phyloP scores from a whole-genome alignment of 176 grass and related monocot genomes.

The sorghum (Sorghum bicolor) region DNA sequence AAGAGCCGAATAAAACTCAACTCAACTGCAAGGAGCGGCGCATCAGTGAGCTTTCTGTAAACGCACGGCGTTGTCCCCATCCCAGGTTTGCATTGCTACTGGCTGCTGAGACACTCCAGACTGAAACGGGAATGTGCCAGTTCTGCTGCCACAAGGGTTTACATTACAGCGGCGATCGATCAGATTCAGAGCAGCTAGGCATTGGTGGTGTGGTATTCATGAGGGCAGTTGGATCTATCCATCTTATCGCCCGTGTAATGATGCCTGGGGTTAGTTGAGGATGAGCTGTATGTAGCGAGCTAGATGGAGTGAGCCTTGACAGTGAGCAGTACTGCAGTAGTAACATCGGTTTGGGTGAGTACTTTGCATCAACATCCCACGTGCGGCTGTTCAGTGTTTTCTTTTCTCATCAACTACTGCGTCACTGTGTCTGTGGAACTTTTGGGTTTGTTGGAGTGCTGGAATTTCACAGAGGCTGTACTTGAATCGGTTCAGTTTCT shows the following conservation, averaged over 20 bases:
- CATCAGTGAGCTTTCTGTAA: background rate
- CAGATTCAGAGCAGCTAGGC: background rate
- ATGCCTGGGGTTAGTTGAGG: constrained; percentile 15
- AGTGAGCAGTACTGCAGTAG: background rate
- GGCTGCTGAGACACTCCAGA: background rate
- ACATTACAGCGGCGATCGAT: background rate
- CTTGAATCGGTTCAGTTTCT: background rate
- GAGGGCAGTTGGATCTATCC: constrained; percentile 31
- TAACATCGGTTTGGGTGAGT: background rate
- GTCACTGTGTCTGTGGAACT: background rate
- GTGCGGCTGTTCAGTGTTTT: constrained; percentile 9
- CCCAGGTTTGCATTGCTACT: background rate
- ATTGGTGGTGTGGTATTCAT: constrained; percentile 26
- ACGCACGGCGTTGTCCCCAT: background rate
- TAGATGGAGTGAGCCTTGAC: constrained; percentile 3
- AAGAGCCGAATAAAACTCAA: background rate
- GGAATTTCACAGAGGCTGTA: background rate
- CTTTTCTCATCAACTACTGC: background rate
- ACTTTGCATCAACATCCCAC: constrained; percentile 2
- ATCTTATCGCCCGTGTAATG: constrained; percentile 6
- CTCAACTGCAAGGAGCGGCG: background rate
- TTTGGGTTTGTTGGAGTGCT: too few relatives aligned
- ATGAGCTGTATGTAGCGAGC: constrained; percentile 25
- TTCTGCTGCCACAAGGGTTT: background rate
- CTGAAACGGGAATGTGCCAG: background rate